These are phyloP conservation scores for Hypoxylon sp. DNA, from an alignment of 2,329 filamentous ascomycete genomes.

Conservation along the genomic window DNA sequence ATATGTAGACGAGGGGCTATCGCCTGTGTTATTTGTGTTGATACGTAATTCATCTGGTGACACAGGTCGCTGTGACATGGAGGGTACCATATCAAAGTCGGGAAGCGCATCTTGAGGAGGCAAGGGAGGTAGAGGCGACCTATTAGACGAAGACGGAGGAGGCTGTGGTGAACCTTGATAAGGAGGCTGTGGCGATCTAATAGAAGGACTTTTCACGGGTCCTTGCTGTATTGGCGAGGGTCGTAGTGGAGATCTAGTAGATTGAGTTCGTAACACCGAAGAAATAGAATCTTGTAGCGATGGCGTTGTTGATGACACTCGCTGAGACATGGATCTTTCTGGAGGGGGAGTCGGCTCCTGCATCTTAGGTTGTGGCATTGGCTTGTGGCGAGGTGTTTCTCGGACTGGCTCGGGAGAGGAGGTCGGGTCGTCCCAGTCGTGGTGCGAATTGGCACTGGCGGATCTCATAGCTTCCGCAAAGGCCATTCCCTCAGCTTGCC, in stretches of 20 bases:
- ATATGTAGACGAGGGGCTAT: slow-evolving; percentile 49
- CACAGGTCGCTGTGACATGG: slow-evolving; percentile 38
- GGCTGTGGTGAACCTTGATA: slow-evolving; percentile 26
- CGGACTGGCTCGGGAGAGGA: slow-evolving; percentile 52
- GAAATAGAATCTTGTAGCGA: slow-evolving; percentile 50
- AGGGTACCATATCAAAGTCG: slow-evolving; percentile 43
- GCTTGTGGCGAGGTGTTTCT: slow-evolving; percentile 42
- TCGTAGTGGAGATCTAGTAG: slow-evolving; percentile 48
- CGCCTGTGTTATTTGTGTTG: slow-evolving; percentile 38
- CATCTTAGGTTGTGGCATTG: slow-evolving; percentile 32
- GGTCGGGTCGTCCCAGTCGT: slow-evolving; percentile 53
- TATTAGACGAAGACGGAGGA: slow-evolving; percentile 29
- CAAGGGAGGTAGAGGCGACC: slow-evolving; percentile 44
- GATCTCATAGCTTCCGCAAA: slow-evolving; percentile 67
- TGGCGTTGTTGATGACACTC: slow-evolving; percentile 37
- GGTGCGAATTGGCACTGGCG: slow-evolving; percentile 53
- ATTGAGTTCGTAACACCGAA: slow-evolving; percentile 49
- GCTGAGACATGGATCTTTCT: slow-evolving; percentile 45
- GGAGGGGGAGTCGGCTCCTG: slow-evolving; percentile 46
- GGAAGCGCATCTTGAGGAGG: slow-evolving; percentile 41
- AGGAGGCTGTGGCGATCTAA: slow-evolving; percentile 43
- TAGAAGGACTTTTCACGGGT: slow-evolving; percentile 38
- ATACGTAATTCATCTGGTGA: slow-evolving; percentile 51
- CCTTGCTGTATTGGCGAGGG: slow-evolving; percentile 44
- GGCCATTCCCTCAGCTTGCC: slow-evolving; percentile 71